Conservation (phyloP, 2,329 filamentous ascomycete genomes). For the Hansfordia pulvinata region DNA sequence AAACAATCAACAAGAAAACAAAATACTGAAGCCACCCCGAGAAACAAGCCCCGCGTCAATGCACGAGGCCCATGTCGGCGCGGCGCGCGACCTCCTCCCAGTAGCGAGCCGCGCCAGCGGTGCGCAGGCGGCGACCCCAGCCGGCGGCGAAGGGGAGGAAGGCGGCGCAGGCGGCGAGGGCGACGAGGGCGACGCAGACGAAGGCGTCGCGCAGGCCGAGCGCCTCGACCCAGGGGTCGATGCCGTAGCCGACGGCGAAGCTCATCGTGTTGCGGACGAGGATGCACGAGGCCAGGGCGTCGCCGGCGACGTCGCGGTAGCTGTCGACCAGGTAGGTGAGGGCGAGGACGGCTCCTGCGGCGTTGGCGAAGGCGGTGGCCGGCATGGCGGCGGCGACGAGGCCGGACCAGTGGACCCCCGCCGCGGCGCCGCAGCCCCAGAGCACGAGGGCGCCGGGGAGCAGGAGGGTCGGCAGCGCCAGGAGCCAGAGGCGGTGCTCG, state of each 20-base stretch:
- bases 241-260: slow-evolving; percentile 24
- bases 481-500: slow-evolving; percentile 26
- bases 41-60: too few species aligned
- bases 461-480: slow-evolving; percentile 16
- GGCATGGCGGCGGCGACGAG: slow-evolving; percentile 26
- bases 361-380: slow-evolving; percentile 17
- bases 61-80: too few species aligned
- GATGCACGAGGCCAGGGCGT: slow-evolving; percentile 24
- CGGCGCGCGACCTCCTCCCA: too few species aligned
- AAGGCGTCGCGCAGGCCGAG: slow-evolving; percentile 30
- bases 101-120: not conserved
- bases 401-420: slow-evolving; percentile 26
- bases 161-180: slow-evolving; percentile 18
- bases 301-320: slow-evolving; percentile 24
- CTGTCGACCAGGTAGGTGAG: slow-evolving; percentile 26
- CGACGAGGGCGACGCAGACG: slow-evolving; percentile 22
- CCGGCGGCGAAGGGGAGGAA: slow-evolving; percentile 21
- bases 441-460: slow-evolving; percentile 10
- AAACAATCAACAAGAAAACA: too few species aligned
- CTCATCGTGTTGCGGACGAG: slow-evolving; percentile 24
- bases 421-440: slow-evolving; percentile 16
- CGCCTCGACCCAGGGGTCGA: slow-evolving; percentile 29
- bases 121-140: slow-evolving; percentile 16
- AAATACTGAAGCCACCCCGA: too few species aligned
- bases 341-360: slow-evolving; percentile 20